Percentiles rank a stretch among this genome's conserved stretches.
These are phyloP conservation scores for Postia placenta DNA, from an alignment of 768 basidiomycete species.

Conservation along the genomic window DNA sequence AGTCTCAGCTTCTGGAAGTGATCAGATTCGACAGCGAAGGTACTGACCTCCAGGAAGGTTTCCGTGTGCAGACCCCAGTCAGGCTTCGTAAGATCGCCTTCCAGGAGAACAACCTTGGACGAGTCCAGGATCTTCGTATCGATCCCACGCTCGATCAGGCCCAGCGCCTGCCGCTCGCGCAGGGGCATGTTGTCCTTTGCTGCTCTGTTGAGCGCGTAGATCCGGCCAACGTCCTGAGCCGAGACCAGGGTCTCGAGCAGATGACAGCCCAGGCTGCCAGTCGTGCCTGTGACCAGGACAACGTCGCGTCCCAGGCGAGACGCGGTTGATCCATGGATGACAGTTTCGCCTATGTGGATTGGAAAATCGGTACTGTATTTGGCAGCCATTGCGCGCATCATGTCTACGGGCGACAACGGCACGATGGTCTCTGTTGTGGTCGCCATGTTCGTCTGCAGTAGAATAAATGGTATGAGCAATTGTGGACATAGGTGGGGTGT, in stretches of 20 bases:
- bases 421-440: no score
- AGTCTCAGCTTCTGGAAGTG: no score
- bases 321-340: constrained; percentile 1
- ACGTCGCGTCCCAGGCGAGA: constrained; percentile 13
- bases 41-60: constrained; percentile 26
- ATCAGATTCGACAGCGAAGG: not conserved
- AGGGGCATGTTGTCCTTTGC: not conserved
- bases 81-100: constrained; percentile 5
- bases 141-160: constrained; percentile 11
- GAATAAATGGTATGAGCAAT: no score
- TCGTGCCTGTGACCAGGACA: constrained; percentile 28
- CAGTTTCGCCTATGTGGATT: not conserved
- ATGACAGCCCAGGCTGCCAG: constrained; percentile 25
- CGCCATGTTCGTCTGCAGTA: no score
- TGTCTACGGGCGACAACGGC: constrained; percentile 6
- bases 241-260: constrained; percentile 20
- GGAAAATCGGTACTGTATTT: constrained; percentile 28
- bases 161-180: constrained; percentile 7
- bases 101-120: constrained; percentile 9
- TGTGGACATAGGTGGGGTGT: no score
- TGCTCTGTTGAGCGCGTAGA: constrained; percentile 22
- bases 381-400: constrained; percentile 33
- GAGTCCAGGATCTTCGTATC: constrained; percentile 3
- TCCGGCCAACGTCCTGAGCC: constrained; percentile 10
- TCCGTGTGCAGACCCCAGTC: constrained; percentile 8